Base-by-base conservation (phyloP, 2,329 filamentous ascomycete genomes). In the Fusarium praegraminearum region DNA sequence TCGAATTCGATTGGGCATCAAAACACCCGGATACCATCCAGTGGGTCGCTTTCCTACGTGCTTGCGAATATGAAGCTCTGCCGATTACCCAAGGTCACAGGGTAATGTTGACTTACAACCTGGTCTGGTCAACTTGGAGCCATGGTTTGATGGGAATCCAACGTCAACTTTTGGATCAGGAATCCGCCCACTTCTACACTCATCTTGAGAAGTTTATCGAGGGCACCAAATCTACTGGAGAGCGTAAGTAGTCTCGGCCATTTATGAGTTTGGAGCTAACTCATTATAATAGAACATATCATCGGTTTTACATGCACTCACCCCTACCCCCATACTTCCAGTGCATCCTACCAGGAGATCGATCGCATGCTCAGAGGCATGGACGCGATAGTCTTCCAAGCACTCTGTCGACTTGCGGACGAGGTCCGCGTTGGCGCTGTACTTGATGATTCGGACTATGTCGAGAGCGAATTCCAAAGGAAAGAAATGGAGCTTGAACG, bases 51-150 rank as follows among this genome's bases (percentile, higher is more conserved):
- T 87, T 87, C 76, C 85, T 85, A 63, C 78, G 80, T 56, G 83
- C 86, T 71, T 86, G 83, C 67, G 81, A 86, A 62, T 85, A 87
- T 55, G 83, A 87, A 65, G 81, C 87, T 2, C 69, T 82, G 1
- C 80, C 83, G 16, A 82, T 90, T 8, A 84, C 77, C 0, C 67
- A 76, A 2, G 87, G 87, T 0, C 80, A 89, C 59, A 83, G 86
- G 8, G 83, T 77, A 15, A 78, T 76, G 0, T 73, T 90, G 24
- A 90, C 87, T 0, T 90, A 90, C 76, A 89, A 89, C 60, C 77
- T 90, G 2, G 88, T 60, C 5, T 63, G 62, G 64, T 65, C 66
- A 20, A 3, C 49, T n/a, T 70, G 82, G 36, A 75, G 82, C 0
- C 70, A 68, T 3, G 55, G 58, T n/a, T 62, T 65, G 0, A 73